Conservation (phyloP, 1,139 yeast species). For the Yamadazyma dushanensis region DNA sequence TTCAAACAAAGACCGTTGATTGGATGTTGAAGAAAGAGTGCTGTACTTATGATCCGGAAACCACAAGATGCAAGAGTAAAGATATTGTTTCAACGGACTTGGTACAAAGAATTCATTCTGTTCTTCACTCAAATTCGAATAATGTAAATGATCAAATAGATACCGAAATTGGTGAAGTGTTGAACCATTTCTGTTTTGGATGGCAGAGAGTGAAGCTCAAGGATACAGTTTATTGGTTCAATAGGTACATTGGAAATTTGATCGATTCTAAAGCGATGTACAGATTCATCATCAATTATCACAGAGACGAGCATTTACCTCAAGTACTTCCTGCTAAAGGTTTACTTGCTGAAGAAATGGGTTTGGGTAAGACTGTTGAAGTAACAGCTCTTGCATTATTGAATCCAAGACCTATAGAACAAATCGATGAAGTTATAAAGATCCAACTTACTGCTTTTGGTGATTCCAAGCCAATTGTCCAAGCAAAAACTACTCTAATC, state of each 20-base stretch:
- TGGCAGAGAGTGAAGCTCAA: conserved; percentile 39
- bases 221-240: conserved; percentile 40
- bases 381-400: conserved; percentile 61
- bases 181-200: conserved; percentile 51
- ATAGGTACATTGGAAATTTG: conserved; percentile 49
- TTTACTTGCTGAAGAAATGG: conserved; percentile 91
- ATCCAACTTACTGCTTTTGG: conserved; percentile 35
- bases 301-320: conserved; percentile 15
- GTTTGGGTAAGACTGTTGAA: conserved; percentile 92
- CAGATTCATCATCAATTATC: conserved; percentile 24
- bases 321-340: conserved; percentile 55
- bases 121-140: not conserved
- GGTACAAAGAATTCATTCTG: conserved; percentile 4
- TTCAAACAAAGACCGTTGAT: conserved; percentile 61
- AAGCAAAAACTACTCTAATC: conserved; percentile 71
- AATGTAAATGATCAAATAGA: not conserved
- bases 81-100: conserved; percentile 19
- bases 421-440: conserved; percentile 40
- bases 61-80: conserved; percentile 21
- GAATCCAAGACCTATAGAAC: conserved; percentile 53
- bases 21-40: conserved; percentile 70
- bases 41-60: conserved; percentile 33
- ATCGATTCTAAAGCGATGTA: conserved; percentile 32
- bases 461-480: conserved; percentile 45
- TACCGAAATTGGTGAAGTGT: conserved; percentile 13